phyloP scores from a whole-genome alignment of 176 grass and related monocot genomes.

The Musa itinerans region DNA sequence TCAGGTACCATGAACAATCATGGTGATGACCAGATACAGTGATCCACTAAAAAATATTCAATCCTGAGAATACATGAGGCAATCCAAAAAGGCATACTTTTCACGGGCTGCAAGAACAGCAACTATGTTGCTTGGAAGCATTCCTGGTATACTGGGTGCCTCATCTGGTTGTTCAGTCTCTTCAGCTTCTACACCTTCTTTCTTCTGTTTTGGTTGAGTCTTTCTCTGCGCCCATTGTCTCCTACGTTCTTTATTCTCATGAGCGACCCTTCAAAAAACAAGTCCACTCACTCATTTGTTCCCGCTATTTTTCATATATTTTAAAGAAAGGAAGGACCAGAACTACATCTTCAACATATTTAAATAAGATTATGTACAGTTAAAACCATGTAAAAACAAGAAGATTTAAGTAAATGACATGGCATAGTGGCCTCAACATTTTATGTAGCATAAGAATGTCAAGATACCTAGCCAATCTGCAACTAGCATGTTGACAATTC shows the following conservation, averaged over 20 bases:
- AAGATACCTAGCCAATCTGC: too few species aligned
- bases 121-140: slow-evolving; percentile 70
- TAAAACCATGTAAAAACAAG: neutral
- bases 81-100: slow-evolving; percentile 51
- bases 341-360: neutral
- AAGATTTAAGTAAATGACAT: too few species aligned
- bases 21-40: too few species aligned
- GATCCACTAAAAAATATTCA: too few species aligned
- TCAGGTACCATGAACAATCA: too few species aligned
- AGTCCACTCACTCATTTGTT: neutral
- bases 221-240: slow-evolving; percentile 16
- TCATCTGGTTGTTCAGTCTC: slow-evolving; percentile 14
- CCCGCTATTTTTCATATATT: neutral
- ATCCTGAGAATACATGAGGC: neutral
- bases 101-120: slow-evolving; percentile 84
- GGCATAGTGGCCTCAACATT: too few species aligned
- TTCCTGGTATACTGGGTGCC: slow-evolving; percentile 34
- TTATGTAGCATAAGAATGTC: too few species aligned
- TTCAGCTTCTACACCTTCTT: neutral
- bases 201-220: slow-evolving; percentile 13
- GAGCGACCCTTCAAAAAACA: slow-evolving; percentile 11
- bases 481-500: too few species aligned
- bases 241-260: slow-evolving; percentile 15
- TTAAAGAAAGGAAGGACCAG: neutral
- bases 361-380: neutral